phyloP scores from a whole-genome alignment of 2,329 filamentous ascomycete genomes.

The Verticillium albo-atrum region DNA sequence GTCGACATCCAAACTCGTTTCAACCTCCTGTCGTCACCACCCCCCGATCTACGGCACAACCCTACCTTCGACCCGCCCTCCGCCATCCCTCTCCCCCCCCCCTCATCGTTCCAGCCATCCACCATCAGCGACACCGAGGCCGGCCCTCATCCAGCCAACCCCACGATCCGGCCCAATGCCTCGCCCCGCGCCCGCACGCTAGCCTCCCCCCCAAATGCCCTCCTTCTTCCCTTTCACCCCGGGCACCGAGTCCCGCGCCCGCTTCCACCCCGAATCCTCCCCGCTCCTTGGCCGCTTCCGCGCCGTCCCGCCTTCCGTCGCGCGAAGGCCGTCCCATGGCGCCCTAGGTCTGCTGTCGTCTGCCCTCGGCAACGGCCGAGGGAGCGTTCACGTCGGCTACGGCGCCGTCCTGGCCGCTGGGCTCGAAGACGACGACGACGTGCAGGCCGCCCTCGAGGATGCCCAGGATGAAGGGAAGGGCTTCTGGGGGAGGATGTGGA shows the following conservation, averaged over 20 bases:
- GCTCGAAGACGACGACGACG: slow-evolving; percentile 23
- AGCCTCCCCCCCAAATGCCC: slow-evolving; percentile 41
- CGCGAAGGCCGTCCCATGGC: slow-evolving; percentile 23
- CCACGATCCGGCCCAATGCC: background rate
- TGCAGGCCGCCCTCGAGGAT: slow-evolving; percentile 24
- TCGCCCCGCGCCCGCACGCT: background rate
- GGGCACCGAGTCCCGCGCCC: slow-evolving; percentile 54
- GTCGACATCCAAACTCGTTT: background rate
- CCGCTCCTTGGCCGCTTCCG: slow-evolving; percentile 62
- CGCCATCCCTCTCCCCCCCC: no score
- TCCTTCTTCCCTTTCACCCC: slow-evolving; percentile 65
- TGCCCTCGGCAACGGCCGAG: slow-evolving; percentile 30
- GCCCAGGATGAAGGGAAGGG: slow-evolving; percentile 19
- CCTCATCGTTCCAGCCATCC: background rate
- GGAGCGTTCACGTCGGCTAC: slow-evolving; percentile 54
- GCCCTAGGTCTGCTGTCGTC: slow-evolving; percentile 33
- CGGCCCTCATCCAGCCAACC: background rate
- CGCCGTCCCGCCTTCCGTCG: slow-evolving; percentile 40
- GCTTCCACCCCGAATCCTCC: slow-evolving; percentile 47
- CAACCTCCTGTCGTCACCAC: background rate
- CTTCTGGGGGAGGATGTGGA: slow-evolving; percentile 25
- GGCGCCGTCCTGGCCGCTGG: slow-evolving; percentile 45
- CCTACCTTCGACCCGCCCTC: background rate
- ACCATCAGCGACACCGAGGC: background rate
- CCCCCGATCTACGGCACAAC: background rate